Base-by-base conservation (phyloP, 306 rosid species). In the Geum urbanum region DNA sequence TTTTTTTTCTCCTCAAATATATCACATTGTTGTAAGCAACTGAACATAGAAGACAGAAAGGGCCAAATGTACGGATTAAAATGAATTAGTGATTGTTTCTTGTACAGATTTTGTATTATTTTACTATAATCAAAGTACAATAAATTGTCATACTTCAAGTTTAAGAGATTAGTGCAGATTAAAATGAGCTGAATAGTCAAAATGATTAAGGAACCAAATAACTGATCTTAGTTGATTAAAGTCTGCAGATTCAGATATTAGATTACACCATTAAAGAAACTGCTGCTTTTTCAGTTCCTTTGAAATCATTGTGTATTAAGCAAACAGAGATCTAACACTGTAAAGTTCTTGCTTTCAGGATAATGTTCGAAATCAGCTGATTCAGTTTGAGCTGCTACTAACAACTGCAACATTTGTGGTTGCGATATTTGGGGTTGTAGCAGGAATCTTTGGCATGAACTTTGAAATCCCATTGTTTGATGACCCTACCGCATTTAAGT, bases 341-440 rank as follows among this genome's bases (percentile, higher is more conserved):
- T 35, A 43, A 55, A 39, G 0, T 72, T 67, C 46, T 67, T 69
- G 41, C 45, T 69, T 66, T 69, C 89, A 95, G 99, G 99, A 95
- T 85, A 95, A 95, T 59, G 97, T 95, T 11, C 90, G 99, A 41
- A 95, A 95, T 50, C 99, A 91, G 88, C 92, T 95, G 76, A 95
- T 95, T 76, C 99, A 95, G 69, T 95, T 95, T 69, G 99, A 95
- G 82, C 92, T 95, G 48, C 83, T 95, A 67, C 94, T 95, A 63
- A 95, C 99, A 45, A 91, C 99, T 35, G 99, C 95, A 48, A 95
- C 99, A 44, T 89, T 95, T 79, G 99, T 91, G 44, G 99, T 91
- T 58, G 99, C 99, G 9, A 91, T 95, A 40, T 91, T 91, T 73
- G 99, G 99, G 27, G 97, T 91, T 76, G 99, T 95, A 46, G 99